phyloP scores from a whole-genome alignment of 192 early-diverging fungal species.

The Cetraspora pellucida region DNA sequence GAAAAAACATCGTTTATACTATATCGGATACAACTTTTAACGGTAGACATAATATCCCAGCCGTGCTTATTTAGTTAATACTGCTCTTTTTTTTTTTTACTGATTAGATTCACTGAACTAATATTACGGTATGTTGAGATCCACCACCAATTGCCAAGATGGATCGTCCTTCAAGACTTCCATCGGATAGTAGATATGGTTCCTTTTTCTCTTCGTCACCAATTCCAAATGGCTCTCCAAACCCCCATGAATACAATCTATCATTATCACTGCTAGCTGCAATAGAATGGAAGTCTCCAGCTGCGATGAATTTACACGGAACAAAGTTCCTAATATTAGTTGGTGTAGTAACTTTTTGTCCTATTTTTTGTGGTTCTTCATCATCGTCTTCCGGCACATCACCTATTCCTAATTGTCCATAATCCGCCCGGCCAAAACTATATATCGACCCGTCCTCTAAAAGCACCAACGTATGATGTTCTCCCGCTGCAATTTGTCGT shows the following conservation, averaged over 20 bases:
- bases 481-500: conserved; percentile 72
- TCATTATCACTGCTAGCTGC: conserved; percentile 67
- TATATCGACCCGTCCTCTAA: conserved; percentile 71
- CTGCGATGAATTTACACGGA: conserved; percentile 57
- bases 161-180: neutral
- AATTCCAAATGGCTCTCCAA: conserved; percentile 76
- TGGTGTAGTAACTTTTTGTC: too few species aligned
- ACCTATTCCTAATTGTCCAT: conserved; percentile 76
- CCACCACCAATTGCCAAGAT: neutral
- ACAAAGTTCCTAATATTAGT: conserved; percentile 1
- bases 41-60: too few species aligned
- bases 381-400: neutral
- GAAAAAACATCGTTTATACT: too few species aligned
- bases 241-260: conserved; percentile 85
- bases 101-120: too few species aligned
- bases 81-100: too few species aligned
- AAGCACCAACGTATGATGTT: conserved; percentile 84
- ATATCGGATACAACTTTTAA: too few species aligned
- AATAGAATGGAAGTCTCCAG: conserved; percentile 86
- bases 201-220: neutral
- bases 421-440: conserved; percentile 85
- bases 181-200: neutral
- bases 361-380: neutral
- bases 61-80: too few species aligned
- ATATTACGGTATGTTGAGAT: neutral